These are phyloP conservation scores for Hemisphaericaspora xylanilytica DNA, from an alignment of 1,139 yeast genomes.

Conservation along the genomic window DNA sequence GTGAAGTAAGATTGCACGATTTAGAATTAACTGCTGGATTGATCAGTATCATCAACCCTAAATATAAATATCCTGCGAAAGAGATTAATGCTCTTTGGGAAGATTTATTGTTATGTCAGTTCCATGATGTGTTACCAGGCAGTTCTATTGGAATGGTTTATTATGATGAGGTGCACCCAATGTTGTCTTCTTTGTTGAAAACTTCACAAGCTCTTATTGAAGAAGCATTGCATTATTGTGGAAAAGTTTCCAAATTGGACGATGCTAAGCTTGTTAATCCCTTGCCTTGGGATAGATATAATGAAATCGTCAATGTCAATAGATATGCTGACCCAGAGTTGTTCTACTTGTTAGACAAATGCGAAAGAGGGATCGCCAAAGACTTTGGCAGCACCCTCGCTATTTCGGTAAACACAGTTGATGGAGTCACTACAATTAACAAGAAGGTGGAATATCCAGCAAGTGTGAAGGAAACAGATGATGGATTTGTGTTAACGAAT, in stretches of 20 bases:
- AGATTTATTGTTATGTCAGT: slow-evolving; percentile 83
- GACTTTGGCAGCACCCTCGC: slow-evolving; percentile 7
- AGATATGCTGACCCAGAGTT: slow-evolving; percentile 12
- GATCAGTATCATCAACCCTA: slow-evolving; percentile 53
- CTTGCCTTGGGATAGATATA: slow-evolving; percentile 62
- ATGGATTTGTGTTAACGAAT: slow-evolving; percentile 56
- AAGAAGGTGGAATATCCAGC: slow-evolving; percentile 42
- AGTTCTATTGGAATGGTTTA: slow-evolving; percentile 94
- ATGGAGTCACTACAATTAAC: slow-evolving; percentile 17
- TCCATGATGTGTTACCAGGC: slow-evolving; percentile 96
- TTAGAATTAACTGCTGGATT: slow-evolving; percentile 79
- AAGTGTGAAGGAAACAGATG: slow-evolving; percentile 36
- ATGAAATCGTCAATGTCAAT: slow-evolving; percentile 46
- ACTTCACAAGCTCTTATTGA: slow-evolving; percentile 52
- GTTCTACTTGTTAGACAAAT: slow-evolving; percentile 8
- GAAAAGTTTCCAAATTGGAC: slow-evolving; percentile 14
- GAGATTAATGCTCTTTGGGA: slow-evolving; percentile 79
- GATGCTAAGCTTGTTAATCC: slow-evolving; percentile 45
- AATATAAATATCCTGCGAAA: slow-evolving; percentile 67
- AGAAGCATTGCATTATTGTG: slow-evolving; percentile 41
- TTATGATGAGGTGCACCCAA: slow-evolving; percentile 84
- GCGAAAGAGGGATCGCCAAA: slow-evolving; percentile 4
- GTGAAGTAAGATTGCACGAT: slow-evolving; percentile 82
- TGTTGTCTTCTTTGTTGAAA: slow-evolving; percentile 57
- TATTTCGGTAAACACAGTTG: slow-evolving; percentile 15